A percentile compares a stretch with the other conserved stretches of the same genome.
Conservation (phyloP, 148 eudicot species). For the Rhododendron ferrugineum region DNA sequence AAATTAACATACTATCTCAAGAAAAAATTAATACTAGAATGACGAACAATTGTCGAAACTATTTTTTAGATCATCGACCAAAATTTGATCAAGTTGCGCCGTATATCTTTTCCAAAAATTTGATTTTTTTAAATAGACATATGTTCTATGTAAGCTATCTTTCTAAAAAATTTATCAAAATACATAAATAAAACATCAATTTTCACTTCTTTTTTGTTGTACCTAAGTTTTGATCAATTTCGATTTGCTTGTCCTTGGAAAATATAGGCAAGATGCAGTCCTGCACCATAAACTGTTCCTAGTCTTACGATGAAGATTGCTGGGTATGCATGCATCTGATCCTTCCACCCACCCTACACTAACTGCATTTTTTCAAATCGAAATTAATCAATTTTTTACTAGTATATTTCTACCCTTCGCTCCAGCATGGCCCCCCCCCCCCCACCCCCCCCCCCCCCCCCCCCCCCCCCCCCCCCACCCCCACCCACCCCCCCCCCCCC, state of each 20-base stretch:
- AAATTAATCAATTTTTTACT: background rate
- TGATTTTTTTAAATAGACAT: too few relatives aligned
- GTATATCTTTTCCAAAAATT: too few relatives aligned
- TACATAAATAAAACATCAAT: background rate
- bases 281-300: background rate
- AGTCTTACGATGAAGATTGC: background rate
- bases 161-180: background rate
- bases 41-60: background rate
- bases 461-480: too few relatives aligned
- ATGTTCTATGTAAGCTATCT: background rate
- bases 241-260: background rate
- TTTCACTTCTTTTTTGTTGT: background rate
- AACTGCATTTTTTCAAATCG: background rate
- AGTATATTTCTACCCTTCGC: conserved; percentile 11
- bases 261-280: too few relatives aligned
- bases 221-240: background rate
- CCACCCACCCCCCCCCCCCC: too few relatives aligned
- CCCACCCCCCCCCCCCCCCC: too few relatives aligned
- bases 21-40: background rate
- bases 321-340: background rate
- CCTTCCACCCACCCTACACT: background rate
- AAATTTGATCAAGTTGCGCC: too few relatives aligned
- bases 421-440: conserved; percentile 19
- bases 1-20: too few relatives aligned
- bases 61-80: background rate